A percentile compares a stretch with the other conserved stretches of the same genome.
These are phyloP conservation scores for Xylaria sp. DNA, from an alignment of 2,329 filamentous ascomycete species.

Conservation along the genomic window DNA sequence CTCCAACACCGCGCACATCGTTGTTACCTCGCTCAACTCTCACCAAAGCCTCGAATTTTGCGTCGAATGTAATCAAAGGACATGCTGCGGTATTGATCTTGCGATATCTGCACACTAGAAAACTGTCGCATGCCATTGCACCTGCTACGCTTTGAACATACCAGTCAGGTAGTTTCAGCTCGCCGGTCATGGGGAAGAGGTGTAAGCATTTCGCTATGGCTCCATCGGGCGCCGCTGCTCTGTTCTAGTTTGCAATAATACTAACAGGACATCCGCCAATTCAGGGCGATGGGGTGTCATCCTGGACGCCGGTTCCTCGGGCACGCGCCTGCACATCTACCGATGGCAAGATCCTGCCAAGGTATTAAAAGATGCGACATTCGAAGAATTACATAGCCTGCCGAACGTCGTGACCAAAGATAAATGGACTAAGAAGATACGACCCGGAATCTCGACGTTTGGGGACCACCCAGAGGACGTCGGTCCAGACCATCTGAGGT, in stretches of 20 bases:
- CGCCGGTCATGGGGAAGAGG: slow-evolving; percentile 35
- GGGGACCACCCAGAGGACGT: slow-evolving; percentile 75
- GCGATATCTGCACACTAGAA: slow-evolving; percentile 1
- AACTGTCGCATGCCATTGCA: slow-evolving; percentile 15
- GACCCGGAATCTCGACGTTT: slow-evolving; percentile 90
- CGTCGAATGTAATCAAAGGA: slow-evolving; percentile 11
- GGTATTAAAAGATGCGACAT: slow-evolving; percentile 63
- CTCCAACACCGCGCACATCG: slow-evolving; percentile 11
- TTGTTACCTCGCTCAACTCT: neutral
- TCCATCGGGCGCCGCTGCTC: neutral
- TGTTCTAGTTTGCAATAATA: neutral
- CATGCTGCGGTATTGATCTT: slow-evolving; percentile 19
- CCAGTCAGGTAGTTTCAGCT: slow-evolving; percentile 7
- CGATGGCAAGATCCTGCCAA: slow-evolving; percentile 80
- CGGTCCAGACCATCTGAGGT: slow-evolving; percentile 78
- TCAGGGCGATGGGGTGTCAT: slow-evolving; percentile 84
- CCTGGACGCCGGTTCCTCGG: slow-evolving; percentile 95
- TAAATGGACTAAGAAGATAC: slow-evolving; percentile 90
- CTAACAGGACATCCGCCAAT: slow-evolving; percentile 5
- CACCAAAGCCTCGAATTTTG: too few species aligned
- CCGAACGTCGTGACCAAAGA: slow-evolving; percentile 83
- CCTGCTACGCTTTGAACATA: neutral
- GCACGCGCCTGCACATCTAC: slow-evolving; percentile 93
- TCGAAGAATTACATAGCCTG: slow-evolving; percentile 65
- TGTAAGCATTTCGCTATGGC: slow-evolving; percentile 30